phyloP scores from a whole-genome alignment of 2,329 filamentous ascomycete species.

The Orbilia brochopaga region DNA sequence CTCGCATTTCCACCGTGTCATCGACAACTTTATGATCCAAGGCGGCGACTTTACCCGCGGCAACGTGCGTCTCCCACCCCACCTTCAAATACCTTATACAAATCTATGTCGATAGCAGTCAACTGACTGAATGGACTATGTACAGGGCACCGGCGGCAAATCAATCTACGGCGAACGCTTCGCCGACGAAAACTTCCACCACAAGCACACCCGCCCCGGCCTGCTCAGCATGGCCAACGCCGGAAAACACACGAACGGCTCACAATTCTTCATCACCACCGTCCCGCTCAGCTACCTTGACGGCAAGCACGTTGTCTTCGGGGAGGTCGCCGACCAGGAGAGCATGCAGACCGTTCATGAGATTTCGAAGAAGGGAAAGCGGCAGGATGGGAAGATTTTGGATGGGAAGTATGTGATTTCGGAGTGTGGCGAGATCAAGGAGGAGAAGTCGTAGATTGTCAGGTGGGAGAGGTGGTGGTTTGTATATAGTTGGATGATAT shows the following conservation, averaged over 20 bases:
- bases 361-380: conserved; percentile 50
- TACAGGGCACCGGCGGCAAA: conserved; percentile 83
- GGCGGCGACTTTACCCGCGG: conserved; percentile 92
- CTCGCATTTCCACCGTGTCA: conserved; percentile 90
- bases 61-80: conserved; percentile 70
- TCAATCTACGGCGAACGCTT: conserved; percentile 97
- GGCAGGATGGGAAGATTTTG: conserved; percentile 46
- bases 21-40: conserved; percentile 93
- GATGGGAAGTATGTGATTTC: conserved; percentile 34
- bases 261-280: conserved; percentile 76
- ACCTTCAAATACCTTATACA: too few species aligned
- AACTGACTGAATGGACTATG: neutral
- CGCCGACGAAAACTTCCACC: conserved; percentile 85
- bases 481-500: neutral
- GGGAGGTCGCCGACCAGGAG: conserved; percentile 67
- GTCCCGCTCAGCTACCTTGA: conserved; percentile 62
- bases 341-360: conserved; percentile 52
- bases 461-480: neutral
- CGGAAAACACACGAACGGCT: conserved; percentile 87
- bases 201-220: conserved; percentile 75
- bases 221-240: conserved; percentile 95
- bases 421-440: conserved; percentile 24
- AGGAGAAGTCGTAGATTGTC: neutral
- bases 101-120: too few species aligned
- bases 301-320: conserved; percentile 83